A percentile compares a stretch with the other conserved stretches of the same genome.
These are phyloP conservation scores for Tephrocybe sp. DNA, from an alignment of 768 basidiomycete species.

Conservation along the genomic window DNA sequence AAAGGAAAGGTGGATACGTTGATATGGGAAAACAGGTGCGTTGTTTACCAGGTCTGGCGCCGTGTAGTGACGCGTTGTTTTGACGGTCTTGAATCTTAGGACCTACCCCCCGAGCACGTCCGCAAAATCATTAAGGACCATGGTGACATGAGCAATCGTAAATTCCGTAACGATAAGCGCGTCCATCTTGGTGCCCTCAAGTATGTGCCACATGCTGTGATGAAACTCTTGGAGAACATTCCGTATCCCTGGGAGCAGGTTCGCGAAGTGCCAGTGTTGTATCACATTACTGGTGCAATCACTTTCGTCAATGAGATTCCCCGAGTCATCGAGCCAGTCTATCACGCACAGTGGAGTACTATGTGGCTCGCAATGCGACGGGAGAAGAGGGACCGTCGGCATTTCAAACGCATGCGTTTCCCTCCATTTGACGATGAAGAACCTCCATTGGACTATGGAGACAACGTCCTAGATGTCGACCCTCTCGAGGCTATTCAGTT, in stretches of 20 bases:
- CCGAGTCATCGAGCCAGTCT: slow-evolving; percentile 93
- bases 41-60: slow-evolving; percentile 9
- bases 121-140: slow-evolving; percentile 99
- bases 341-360: slow-evolving; percentile 98
- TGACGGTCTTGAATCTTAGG: slow-evolving; percentile 43
- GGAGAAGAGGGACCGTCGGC: slow-evolving; percentile 96
- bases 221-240: slow-evolving; percentile 99
- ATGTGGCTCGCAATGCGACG: slow-evolving; percentile 99
- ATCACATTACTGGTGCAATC: slow-evolving; percentile 99
- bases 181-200: slow-evolving; percentile 97
- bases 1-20: slow-evolving; percentile 83
- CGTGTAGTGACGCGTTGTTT: slow-evolving; percentile 3
- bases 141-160: slow-evolving; percentile 98
- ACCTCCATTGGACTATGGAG: slow-evolving; percentile 97
- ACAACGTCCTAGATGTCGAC: slow-evolving; percentile 97
- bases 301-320: slow-evolving; percentile 99
- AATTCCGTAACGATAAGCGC: slow-evolving; percentile 98
- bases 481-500: slow-evolving; percentile 97
- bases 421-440: slow-evolving; percentile 99
- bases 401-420: slow-evolving; percentile 99
- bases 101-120: slow-evolving; percentile 95
- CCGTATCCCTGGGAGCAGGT: slow-evolving; percentile 99
- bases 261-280: slow-evolving; percentile 95
- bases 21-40: slow-evolving; percentile 90
- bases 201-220: slow-evolving; percentile 98